These are phyloP conservation scores for Claviceps spartinae DNA, from an alignment of 2,329 filamentous ascomycete genomes.

Conservation along the genomic window DNA sequence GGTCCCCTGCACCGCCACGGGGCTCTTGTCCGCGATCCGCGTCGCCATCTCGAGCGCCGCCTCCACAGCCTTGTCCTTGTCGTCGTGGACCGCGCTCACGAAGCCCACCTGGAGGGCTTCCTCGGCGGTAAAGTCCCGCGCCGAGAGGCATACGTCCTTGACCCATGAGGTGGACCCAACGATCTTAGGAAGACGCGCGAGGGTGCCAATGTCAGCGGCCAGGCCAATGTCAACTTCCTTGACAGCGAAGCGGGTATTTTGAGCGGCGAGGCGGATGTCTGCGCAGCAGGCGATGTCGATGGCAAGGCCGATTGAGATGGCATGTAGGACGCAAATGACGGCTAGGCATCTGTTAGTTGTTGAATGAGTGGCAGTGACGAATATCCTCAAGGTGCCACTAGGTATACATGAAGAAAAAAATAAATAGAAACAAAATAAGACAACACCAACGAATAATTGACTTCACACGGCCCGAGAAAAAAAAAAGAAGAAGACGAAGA, in stretches of 20 bases:
- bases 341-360: slow-evolving; percentile 28
- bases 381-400: too few relatives aligned
- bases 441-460: background rate
- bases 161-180: slow-evolving; percentile 62
- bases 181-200: slow-evolving; percentile 58
- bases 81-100: slow-evolving; percentile 49
- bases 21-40: slow-evolving; percentile 66
- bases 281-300: slow-evolving; percentile 60
- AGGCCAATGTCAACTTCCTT: slow-evolving; percentile 77
- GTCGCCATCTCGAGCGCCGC: slow-evolving; percentile 50
- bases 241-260: slow-evolving; percentile 50
- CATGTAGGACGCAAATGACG: slow-evolving; percentile 72
- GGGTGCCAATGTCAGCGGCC: slow-evolving; percentile 65
- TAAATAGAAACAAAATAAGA: too few relatives aligned
- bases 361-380: background rate
- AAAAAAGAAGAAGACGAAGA: background rate
- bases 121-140: slow-evolving; percentile 52
- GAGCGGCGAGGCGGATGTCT: slow-evolving; percentile 54
- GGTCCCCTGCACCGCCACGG: slow-evolving; percentile 74
- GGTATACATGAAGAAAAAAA: background rate
- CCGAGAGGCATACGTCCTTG: slow-evolving; percentile 63
- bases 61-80: slow-evolving; percentile 48
- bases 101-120: slow-evolving; percentile 61
- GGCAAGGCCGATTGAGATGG: slow-evolving; percentile 61
- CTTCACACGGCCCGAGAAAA: too few relatives aligned